phyloP scores from a whole-genome alignment of 108 stramenopile species.

The Nitzschia sp. region DNA sequence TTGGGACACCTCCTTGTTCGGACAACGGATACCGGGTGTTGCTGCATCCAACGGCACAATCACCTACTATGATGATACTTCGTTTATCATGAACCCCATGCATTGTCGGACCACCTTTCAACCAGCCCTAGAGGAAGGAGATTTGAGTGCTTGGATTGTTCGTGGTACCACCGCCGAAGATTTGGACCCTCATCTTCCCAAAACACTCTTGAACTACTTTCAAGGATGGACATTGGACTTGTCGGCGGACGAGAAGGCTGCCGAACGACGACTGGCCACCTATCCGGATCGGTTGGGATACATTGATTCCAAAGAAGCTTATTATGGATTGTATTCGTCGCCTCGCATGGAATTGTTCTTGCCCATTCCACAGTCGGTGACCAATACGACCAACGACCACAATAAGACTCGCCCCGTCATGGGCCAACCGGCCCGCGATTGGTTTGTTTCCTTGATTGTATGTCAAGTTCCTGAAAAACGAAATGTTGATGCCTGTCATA shows the following conservation, averaged over 20 bases:
- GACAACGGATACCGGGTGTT: conserved; percentile 34
- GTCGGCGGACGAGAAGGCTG: conserved; percentile 46
- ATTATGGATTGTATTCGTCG: conserved; percentile 53
- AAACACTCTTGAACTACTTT: conserved; percentile 55
- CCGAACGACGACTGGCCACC: conserved; percentile 43
- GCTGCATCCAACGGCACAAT: too few species aligned
- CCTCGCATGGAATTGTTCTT: conserved; percentile 48
- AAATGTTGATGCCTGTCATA: conserved; percentile 41
- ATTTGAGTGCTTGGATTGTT: conserved; percentile 44
- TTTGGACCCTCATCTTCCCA: conserved; percentile 54
- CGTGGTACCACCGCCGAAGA: conserved; percentile 47
- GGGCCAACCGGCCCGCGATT: conserved; percentile 38
- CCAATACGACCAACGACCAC: neutral
- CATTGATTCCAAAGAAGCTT: conserved; percentile 67
- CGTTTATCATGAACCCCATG: conserved; percentile 51
- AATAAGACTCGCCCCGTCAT: neutral
- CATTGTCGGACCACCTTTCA: conserved; percentile 70
- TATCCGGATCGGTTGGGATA: conserved; percentile 58
- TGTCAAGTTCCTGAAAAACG: conserved; percentile 75
- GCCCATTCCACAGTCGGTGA: conserved; percentile 19
- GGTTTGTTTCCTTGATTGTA: conserved; percentile 49
- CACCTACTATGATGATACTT: conserved; percentile 1
- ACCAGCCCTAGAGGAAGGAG: conserved; percentile 46
- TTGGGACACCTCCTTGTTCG: conserved; percentile 21
- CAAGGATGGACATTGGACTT: conserved; percentile 73